Percentiles rank a stretch among this genome's conserved stretches.
Conservation (phyloP, 2,329 filamentous ascomycete genomes). For the Harringtonia lauricola region DNA sequence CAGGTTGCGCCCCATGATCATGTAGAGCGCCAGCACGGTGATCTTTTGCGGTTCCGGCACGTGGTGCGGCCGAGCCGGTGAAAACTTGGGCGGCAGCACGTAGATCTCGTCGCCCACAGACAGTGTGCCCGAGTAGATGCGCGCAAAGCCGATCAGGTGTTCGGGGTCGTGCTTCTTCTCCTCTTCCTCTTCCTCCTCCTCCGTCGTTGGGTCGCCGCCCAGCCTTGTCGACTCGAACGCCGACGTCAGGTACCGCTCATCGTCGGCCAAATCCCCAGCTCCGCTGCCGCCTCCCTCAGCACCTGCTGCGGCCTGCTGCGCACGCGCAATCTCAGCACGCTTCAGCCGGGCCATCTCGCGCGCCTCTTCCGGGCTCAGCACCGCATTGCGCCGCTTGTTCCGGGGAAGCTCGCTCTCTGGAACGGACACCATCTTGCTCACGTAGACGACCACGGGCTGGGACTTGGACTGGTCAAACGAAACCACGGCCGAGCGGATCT, state of each 20-base stretch:
- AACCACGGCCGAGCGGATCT: slow-evolving; percentile 70
- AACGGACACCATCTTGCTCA: slow-evolving; percentile 97
- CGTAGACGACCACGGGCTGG: slow-evolving; percentile 81
- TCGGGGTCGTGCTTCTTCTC: slow-evolving; percentile 62
- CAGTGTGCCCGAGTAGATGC: slow-evolving; percentile 84
- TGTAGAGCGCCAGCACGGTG: slow-evolving; percentile 77
- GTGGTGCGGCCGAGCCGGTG: slow-evolving; percentile 63
- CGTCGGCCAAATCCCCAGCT: slow-evolving; percentile 23
- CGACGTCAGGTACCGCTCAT: slow-evolving; percentile 2
- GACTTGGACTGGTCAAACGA: slow-evolving; percentile 60
- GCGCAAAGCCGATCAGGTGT: slow-evolving; percentile 86
- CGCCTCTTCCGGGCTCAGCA: slow-evolving; percentile 81
- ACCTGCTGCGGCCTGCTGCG: slow-evolving; percentile 45
- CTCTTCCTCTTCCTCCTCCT: slow-evolving; percentile 32
- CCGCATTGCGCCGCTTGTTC: slow-evolving; percentile 58
- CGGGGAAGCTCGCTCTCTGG: slow-evolving; percentile 85
- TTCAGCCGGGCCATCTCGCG: slow-evolving; percentile 79
- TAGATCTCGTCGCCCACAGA: slow-evolving; percentile 86
- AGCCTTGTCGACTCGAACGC: slow-evolving; percentile 6
- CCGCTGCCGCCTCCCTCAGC: slow-evolving; percentile 17
- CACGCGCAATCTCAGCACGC: slow-evolving; percentile 74
- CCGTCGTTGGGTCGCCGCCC: slow-evolving; percentile 19
- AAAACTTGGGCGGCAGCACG: slow-evolving; percentile 87
- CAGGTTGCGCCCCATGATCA: slow-evolving; percentile 87
- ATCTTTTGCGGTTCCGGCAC: slow-evolving; percentile 69